These are phyloP conservation scores for Vicia villosa DNA, from an alignment of 306 rosid genomes.

Conservation along the genomic window DNA sequence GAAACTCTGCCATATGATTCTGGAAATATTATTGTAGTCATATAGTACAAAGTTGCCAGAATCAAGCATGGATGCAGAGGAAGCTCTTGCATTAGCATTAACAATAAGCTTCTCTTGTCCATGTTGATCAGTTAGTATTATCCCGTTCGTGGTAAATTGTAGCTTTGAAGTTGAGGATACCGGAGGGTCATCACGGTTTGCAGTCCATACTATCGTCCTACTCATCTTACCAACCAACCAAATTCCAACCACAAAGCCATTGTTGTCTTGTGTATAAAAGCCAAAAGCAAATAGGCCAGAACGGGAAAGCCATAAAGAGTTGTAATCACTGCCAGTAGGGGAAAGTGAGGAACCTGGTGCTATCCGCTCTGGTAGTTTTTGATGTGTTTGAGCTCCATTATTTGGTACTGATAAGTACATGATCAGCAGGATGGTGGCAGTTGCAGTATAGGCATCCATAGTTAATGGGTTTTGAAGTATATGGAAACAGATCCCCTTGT, in stretches of 20 bases:
- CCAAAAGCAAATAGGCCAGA: conserved; percentile 43
- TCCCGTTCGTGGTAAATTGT: conserved; percentile 33
- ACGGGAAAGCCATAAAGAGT: conserved; percentile 29
- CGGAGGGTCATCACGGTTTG: conserved; percentile 34
- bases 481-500: no score
- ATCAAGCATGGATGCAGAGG: conserved; percentile 47
- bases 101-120: conserved; percentile 27
- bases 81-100: conserved; percentile 12
- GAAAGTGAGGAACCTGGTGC: conserved; percentile 9
- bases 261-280: conserved; percentile 25
- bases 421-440: conserved; percentile 2
- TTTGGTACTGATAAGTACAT: background rate
- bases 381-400: background rate
- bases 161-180: conserved; percentile 35
- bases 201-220: conserved; percentile 40
- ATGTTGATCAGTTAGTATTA: background rate
- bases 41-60: conserved; percentile 45
- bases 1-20: conserved; percentile 48
- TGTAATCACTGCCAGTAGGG: background rate
- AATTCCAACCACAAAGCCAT: conserved; percentile 36
- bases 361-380: background rate
- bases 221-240: background rate
- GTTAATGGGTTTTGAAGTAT: no score
- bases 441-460: conserved; percentile 15
- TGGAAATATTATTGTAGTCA: background rate